Percentiles rank a stretch among this genome's conserved stretches.
Evolutionary conservation across 257 asterid genomes (phyloP).

Genomic region (Orobanche coerulescens): DNA sequence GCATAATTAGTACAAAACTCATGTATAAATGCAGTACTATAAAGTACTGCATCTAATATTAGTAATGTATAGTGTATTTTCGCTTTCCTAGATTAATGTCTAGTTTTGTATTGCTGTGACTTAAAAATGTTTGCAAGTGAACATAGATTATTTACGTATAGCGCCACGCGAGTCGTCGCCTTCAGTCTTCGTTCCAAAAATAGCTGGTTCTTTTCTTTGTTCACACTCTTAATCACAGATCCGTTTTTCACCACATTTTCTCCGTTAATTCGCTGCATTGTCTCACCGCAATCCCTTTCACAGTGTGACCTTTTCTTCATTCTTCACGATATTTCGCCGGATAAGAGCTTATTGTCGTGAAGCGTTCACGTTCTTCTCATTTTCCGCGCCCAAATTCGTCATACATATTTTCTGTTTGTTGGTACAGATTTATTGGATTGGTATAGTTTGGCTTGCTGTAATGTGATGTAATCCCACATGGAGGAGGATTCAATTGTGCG

Average conservation of each 20-base stretch:
- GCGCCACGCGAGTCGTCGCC: conserved; percentile 9
- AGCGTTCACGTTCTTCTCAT: conserved; percentile 12
- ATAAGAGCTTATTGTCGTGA: neutral
- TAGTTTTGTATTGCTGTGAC: no score
- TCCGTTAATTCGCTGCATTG: conserved; percentile 6
- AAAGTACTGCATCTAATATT: no score
- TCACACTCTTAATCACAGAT: conserved; percentile 22
- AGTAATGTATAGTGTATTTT: no score
- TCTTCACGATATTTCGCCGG: conserved; percentile 16
- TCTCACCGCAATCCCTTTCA: conserved; percentile 2
- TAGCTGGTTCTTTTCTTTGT: conserved; percentile 8
- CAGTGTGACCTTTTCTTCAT: conserved; percentile 15
- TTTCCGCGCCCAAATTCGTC: conserved; percentile 1
- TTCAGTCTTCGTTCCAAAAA: conserved; percentile 8
- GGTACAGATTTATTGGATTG: conserved; percentile 10
- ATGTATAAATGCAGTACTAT: no score
- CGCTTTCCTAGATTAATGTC: no score
- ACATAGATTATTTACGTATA: no score
- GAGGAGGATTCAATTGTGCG: conserved; percentile 18
- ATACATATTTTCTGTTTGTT: neutral
- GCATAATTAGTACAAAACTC: no score
- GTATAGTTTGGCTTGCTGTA: conserved; percentile 13
- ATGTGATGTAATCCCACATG: conserved; percentile 7
- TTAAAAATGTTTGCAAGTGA: no score
- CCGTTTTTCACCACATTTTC: conserved; percentile 19